Evolutionary conservation across 83 land plant species (phyloP), one percentile per base, ranked within the genome.

Genomic region (Diphasiastrum complanatum): DNA sequence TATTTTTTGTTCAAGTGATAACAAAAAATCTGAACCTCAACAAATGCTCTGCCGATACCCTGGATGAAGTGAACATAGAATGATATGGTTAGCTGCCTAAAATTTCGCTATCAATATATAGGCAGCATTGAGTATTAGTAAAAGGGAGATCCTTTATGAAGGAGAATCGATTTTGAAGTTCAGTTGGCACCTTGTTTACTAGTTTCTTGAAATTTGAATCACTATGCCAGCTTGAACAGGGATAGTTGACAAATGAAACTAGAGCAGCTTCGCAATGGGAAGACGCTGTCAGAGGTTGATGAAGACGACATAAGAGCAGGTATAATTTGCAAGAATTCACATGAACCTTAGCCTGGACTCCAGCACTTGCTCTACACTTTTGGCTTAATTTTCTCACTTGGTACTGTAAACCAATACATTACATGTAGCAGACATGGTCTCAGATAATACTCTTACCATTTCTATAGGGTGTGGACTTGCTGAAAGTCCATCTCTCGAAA

Each of bases 141-240:
- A n/a, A n/a, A n/a, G n/a, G n/a, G n/a, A n/a, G n/a, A n/a, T n/a
- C n/a, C n/a, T n/a, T n/a, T 22, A 23, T 23, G 20, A 3, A 12
- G 10, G 8, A 11, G 3, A 8, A 5, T 18, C 27, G 2, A 25
- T 50, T 32, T 27, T 47, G 5, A 32, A 5, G 16, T 50, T 33
- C 2, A 29, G 28, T 29, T 8, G 4, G 26, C 35, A 27, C 16
- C 5, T 50, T 62, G 61, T 10, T 27, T 62, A n/a, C 45, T n/a
- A 26, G 16, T 4, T 27, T 45, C 33, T 48, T n/a, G n/a, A n/a
- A n/a, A n/a, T n/a, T n/a, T n/a, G n/a, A n/a, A n/a, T n/a, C n/a
- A n/a, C n/a, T n/a, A n/a, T n/a, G n/a, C n/a, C 45, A 92, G 98
- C 78, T 88, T 41, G 85, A 83, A 40, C 83, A 75, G 52, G n/a